Conservation (phyloP, 768 basidiomycete species). For the Tricholoma hemisulphureum region DNA sequence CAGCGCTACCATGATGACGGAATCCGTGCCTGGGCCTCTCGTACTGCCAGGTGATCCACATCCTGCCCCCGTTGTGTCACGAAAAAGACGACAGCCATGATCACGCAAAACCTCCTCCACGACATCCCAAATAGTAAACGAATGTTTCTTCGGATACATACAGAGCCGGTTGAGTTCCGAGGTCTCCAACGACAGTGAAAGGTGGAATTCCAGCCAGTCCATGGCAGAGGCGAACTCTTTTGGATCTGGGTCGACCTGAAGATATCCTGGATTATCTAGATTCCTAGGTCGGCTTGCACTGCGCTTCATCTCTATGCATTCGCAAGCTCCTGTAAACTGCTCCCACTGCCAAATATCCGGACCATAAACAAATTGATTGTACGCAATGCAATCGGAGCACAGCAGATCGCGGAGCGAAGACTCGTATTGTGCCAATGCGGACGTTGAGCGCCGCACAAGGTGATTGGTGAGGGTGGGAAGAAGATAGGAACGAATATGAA, state of each 20-base stretch:
- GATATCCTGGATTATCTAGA: conserved; percentile 5
- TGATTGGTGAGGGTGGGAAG: conserved; percentile 40
- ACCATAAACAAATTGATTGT: conserved; percentile 54
- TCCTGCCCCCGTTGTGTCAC: conserved; percentile 13
- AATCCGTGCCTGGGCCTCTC: conserved; percentile 14
- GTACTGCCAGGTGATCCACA: conserved; percentile 1
- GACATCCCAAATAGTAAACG: conserved; percentile 42
- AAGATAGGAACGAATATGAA: conserved; percentile 49
- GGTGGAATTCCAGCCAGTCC: conserved; percentile 47
- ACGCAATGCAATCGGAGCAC: conserved; percentile 49
- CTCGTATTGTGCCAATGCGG: conserved; percentile 43
- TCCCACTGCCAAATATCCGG: conserved; percentile 54
- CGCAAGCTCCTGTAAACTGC: conserved; percentile 48
- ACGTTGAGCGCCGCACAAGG: conserved; percentile 41
- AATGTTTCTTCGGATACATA: conserved; percentile 7
- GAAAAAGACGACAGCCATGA: conserved; percentile 41
- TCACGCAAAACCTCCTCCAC: conserved; percentile 40
- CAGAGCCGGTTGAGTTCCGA: conserved; percentile 11
- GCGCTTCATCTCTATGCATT: conserved; percentile 31
- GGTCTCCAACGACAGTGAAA: conserved; percentile 45
- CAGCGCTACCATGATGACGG: conserved; percentile 16
- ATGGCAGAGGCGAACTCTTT: conserved; percentile 39
- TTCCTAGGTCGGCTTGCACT: neutral
- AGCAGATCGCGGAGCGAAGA: conserved; percentile 38
- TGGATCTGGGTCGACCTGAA: conserved; percentile 13